Conservation (phyloP, 257 asterid genomes). For the Phtheirospermum japonicum region DNA sequence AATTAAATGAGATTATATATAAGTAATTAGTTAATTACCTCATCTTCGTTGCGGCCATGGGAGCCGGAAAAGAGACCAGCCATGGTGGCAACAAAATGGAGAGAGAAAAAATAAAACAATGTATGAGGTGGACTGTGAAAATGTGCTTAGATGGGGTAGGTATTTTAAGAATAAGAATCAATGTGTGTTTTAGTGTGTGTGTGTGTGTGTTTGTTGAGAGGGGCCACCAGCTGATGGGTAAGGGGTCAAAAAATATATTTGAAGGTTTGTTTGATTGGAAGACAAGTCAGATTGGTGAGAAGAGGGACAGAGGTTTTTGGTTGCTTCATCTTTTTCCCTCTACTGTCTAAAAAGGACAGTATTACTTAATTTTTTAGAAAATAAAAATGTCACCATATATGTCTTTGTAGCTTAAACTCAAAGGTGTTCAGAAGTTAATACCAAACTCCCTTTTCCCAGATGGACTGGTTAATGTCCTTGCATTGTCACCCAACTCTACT, state of each 20-base stretch:
- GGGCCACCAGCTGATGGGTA: constrained; percentile 54
- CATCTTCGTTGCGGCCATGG: constrained; percentile 42
- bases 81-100: constrained; percentile 37
- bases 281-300: constrained; percentile 44
- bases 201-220: constrained; percentile 33
- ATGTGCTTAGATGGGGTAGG: constrained; percentile 17
- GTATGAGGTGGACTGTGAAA: constrained; percentile 4
- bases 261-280: constrained; percentile 72
- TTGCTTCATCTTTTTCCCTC: constrained; percentile 32
- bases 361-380: neutral
- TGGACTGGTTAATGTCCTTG: neutral
- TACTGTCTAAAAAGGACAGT: neutral
- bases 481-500: constrained; percentile 14
- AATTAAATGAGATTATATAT: too few species aligned
- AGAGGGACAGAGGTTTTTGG: constrained; percentile 30
- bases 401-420: constrained; percentile 33
- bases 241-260: constrained; percentile 38
- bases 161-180: constrained; percentile 29
- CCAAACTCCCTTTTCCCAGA: constrained; percentile 23
- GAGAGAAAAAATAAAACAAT: neutral
- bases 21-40: too few species aligned
- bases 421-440: constrained; percentile 23
- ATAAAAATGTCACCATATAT: neutral
- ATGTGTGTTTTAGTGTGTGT: constrained; percentile 16
- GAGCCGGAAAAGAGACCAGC: constrained; percentile 51